Percentiles rank a stretch among this genome's conserved stretches.
Evolutionary conservation across 352 stramenopile genomes (phyloP).

Genomic region (Phytopythium vexans): DNA sequence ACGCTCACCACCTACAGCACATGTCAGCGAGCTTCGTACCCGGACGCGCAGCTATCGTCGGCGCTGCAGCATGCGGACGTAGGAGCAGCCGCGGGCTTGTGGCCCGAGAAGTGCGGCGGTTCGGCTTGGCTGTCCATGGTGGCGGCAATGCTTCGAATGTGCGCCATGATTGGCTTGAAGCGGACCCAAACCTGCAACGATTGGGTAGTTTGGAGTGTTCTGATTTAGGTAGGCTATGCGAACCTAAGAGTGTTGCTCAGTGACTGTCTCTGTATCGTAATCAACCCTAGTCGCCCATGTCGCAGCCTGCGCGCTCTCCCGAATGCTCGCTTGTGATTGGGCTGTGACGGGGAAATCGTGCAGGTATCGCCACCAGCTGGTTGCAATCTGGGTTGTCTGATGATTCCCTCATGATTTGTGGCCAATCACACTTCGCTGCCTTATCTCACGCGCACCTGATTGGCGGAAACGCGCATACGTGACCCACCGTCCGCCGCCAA

Average conservation of each 20-base stretch:
- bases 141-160: too few relatives aligned
- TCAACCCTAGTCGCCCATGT: neutral
- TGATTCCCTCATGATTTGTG: too few relatives aligned
- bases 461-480: too few relatives aligned
- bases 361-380: too few relatives aligned
- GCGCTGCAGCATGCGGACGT: neutral
- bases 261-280: neutral
- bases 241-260: neutral
- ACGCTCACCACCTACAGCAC: neutral
- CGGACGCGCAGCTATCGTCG: neutral
- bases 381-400: too few relatives aligned
- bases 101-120: conserved; percentile 63
- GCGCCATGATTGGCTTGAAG: too few relatives aligned
- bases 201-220: neutral
- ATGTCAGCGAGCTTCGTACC: neutral
- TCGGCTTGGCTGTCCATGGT: conserved; percentile 4
- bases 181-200: too few relatives aligned
- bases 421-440: too few relatives aligned
- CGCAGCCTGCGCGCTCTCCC: neutral
- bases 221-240: neutral
- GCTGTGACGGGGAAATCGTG: too few relatives aligned
- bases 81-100: conserved; percentile 8
- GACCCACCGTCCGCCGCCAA: too few relatives aligned
- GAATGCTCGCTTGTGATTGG: too few relatives aligned
- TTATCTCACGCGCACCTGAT: too few relatives aligned